phyloP scores from a whole-genome alignment of 768 basidiomycete species.

The Tephrocybe sp. region DNA sequence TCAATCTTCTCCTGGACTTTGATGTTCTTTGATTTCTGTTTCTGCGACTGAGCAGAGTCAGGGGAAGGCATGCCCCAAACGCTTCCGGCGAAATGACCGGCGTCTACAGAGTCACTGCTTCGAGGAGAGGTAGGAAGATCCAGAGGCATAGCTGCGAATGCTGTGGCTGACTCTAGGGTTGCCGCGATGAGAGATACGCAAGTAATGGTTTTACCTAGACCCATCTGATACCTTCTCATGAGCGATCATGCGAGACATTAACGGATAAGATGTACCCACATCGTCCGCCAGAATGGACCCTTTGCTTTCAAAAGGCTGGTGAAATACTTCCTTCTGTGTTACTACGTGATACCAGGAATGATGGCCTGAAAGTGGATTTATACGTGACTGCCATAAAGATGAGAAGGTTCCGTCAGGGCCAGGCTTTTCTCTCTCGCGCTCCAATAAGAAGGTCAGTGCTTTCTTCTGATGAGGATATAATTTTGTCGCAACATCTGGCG shows the following conservation, averaged over 20 bases:
- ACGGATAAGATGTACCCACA: slow-evolving; percentile 48
- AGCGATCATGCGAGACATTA: not conserved
- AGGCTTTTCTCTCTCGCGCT: slow-evolving; percentile 73
- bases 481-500: slow-evolving; percentile 72
- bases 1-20: slow-evolving; percentile 71
- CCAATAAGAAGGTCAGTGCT: slow-evolving; percentile 92
- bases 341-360: slow-evolving; percentile 79
- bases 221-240: slow-evolving; percentile 66
- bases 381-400: slow-evolving; percentile 68
- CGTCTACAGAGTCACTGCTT: slow-evolving; percentile 29
- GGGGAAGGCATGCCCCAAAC: slow-evolving; percentile 84
- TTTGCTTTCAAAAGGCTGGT: slow-evolving; percentile 72
- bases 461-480: slow-evolving; percentile 99
- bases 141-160: slow-evolving; percentile 62
- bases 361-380: slow-evolving; percentile 45
- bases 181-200: slow-evolving; percentile 92
- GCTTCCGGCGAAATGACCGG: slow-evolving; percentile 70
- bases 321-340: slow-evolving; percentile 72
- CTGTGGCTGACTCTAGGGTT: slow-evolving; percentile 69
- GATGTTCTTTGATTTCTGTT: slow-evolving; percentile 66
- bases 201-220: slow-evolving; percentile 95
- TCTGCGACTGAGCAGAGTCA: slow-evolving; percentile 35
- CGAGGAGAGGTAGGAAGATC: slow-evolving; percentile 38
- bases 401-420: slow-evolving; percentile 61
- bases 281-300: slow-evolving; percentile 96